phyloP scores from a whole-genome alignment of 768 basidiomycete genomes.

The Leccinum ochraceum region DNA sequence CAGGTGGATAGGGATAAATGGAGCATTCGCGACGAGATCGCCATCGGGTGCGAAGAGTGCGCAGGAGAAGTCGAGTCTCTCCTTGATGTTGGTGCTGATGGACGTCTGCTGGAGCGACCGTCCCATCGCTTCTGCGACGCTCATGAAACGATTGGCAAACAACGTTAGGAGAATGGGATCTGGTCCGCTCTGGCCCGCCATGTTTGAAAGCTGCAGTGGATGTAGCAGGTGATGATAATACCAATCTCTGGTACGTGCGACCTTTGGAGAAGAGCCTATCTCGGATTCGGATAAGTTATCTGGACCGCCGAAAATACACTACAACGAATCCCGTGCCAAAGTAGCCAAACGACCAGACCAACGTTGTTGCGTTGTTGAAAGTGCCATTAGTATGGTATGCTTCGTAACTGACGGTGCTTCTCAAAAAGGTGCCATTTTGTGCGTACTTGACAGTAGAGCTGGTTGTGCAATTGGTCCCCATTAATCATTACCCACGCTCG shows the following conservation, averaged over 20 bases:
- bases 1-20: conserved; percentile 85
- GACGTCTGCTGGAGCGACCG: conserved; percentile 87
- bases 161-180: conserved; percentile 89
- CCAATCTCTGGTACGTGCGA: not conserved
- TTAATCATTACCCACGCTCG: too few species aligned
- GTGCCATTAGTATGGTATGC: too few species aligned
- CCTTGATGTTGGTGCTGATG: conserved; percentile 93
- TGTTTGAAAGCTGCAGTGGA: conserved; percentile 4
- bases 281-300: not conserved
- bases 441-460: too few species aligned
- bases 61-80: conserved; percentile 93
- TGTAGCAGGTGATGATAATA: not conserved
- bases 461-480: too few species aligned
- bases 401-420: too few species aligned
- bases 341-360: too few species aligned
- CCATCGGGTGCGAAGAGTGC: conserved; percentile 95
- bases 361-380: too few species aligned
- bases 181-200: conserved; percentile 42
- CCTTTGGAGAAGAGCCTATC: not conserved
- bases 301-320: not conserved
- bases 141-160: conserved; percentile 97
- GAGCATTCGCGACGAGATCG: conserved; percentile 92
- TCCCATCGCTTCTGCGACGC: conserved; percentile 96
- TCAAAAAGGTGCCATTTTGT: too few species aligned
- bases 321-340: not conserved